Evolutionary conservation across 306 rosid species (phyloP), one percentile per base, ranked within the genome.

Genomic region (Fragaria iinumae): DNA sequence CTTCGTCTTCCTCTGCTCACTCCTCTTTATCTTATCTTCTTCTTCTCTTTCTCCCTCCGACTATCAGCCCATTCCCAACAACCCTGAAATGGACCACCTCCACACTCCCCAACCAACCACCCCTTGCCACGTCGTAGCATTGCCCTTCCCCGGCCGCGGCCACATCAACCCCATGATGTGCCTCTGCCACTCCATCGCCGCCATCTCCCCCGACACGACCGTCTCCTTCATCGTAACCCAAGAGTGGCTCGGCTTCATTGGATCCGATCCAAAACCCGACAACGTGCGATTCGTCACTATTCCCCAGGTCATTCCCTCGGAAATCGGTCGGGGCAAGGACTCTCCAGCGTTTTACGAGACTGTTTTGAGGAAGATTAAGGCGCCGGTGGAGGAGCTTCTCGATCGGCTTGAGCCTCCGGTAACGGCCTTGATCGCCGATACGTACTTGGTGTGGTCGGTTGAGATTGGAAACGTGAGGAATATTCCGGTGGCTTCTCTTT

Each of bases 111-210:
- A n/a, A 50, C 69, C 63, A 34, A 59, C 34, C 48, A 4, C 23
- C 59, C 41, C 67, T 0, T 73, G 76, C 76, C 92, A 88, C 70
- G 56, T 88, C 12, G 87, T 79, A 47, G 92, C 85, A 6, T 45
- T 86, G 72, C 92, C 88, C 9, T 77, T 62, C 49, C 90, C 92
- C 2, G 87, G 86, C 45, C 49, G 88, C 38, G 88, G 92, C 48
- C 92, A 88, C 78, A 74, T 88, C 69, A 88, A 88, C 85, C 62
- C 76, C 44, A 72, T 72, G 76, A 52, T 72, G 48, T 29, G 34
- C n/a, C 76, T 72, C 65, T 72, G 76, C 65, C n/a, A 81, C 41
- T 68, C 53, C 38, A 48, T 68, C 13, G 43, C 23, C 18, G 47
- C 72, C n/a, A 4, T 69, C 14, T 8, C 59, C 17, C n/a, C 55